Evolutionary conservation across 73 alveolate genomes (phyloP).

Genomic region (Paramecium bursaria): DNA sequence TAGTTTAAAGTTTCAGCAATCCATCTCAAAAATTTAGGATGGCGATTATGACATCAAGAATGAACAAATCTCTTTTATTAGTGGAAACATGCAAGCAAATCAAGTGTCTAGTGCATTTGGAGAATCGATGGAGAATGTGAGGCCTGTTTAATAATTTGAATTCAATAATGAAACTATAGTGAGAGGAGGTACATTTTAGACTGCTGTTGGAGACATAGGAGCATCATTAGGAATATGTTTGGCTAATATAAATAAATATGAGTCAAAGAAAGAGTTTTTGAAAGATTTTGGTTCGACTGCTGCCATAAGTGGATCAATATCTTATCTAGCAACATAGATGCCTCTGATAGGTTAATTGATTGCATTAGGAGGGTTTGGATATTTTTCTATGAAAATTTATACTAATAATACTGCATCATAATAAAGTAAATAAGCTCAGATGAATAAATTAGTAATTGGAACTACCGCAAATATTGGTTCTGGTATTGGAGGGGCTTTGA

Average conservation of each 20-base stretch:
- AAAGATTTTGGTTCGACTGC: slow-evolving; percentile 70
- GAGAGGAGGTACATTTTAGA: slow-evolving; percentile 7
- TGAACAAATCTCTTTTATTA: slow-evolving; percentile 7
- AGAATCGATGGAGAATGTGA: slow-evolving; percentile 11
- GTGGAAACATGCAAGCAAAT: background rate
- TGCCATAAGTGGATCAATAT: slow-evolving; percentile 62
- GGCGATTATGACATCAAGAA: background rate
- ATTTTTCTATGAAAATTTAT: slow-evolving; percentile 36
- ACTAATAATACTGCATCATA: slow-evolving; percentile 13
- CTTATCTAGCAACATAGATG: slow-evolving; percentile 59
- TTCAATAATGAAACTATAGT: background rate
- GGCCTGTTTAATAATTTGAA: no score
- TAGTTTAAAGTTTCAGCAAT: background rate
- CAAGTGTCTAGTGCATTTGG: slow-evolving; percentile 23
- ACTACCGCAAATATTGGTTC: slow-evolving; percentile 57
- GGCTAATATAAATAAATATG: slow-evolving; percentile 67
- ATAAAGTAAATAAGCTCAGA: slow-evolving; percentile 1
- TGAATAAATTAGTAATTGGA: slow-evolving; percentile 55
- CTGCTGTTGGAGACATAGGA: slow-evolving; percentile 71
- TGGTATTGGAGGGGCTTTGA: slow-evolving; percentile 63
- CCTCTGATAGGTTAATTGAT: slow-evolving; percentile 61
- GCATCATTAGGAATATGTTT: slow-evolving; percentile 66
- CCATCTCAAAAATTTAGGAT: background rate
- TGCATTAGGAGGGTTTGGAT: slow-evolving; percentile 69
- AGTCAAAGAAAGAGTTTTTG: slow-evolving; percentile 55